phyloP scores from a whole-genome alignment of 768 basidiomycete species.

The Amylocystis lapponica region DNA sequence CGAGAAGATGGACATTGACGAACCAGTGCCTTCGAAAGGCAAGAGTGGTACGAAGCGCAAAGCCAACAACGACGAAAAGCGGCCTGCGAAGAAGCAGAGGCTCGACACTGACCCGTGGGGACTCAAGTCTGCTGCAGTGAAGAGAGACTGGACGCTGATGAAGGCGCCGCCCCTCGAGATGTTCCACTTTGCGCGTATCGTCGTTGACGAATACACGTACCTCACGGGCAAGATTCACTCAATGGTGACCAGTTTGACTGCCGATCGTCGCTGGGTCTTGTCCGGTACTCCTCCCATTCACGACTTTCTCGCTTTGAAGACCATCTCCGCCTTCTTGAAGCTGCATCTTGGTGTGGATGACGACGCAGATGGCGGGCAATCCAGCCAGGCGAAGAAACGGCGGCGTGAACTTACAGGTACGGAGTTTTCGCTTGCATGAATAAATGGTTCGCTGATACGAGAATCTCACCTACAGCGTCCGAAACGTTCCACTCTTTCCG shows the following conservation, averaged over 20 bases:
- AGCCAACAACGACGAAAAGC: constrained; percentile 28
- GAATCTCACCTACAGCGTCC: constrained; percentile 45
- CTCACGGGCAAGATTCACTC: constrained; percentile 75
- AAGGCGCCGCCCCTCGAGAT: constrained; percentile 82
- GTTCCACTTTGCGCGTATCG: constrained; percentile 85
- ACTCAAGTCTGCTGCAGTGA: constrained; percentile 53
- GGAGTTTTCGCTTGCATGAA: constrained; percentile 6
- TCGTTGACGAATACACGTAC: constrained; percentile 95
- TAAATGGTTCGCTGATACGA: background rate
- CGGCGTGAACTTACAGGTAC: constrained; percentile 79
- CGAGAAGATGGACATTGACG: constrained; percentile 21
- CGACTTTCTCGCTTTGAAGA: constrained; percentile 87
- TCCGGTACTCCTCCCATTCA: constrained; percentile 93
- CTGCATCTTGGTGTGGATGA: constrained; percentile 92
- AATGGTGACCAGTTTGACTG: constrained; percentile 68
- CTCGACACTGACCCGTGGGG: constrained; percentile 75
- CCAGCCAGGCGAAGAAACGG: constrained; percentile 72
- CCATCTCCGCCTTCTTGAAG: constrained; percentile 81
- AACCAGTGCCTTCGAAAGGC: constrained; percentile 7
- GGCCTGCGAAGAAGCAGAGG: constrained; percentile 44
- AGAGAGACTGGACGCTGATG: constrained; percentile 74
- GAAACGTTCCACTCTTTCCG: constrained; percentile 97
- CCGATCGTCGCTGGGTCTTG: constrained; percentile 88
- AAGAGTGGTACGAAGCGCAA: constrained; percentile 39
- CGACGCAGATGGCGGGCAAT: constrained; percentile 67